A percentile compares a stretch with the other conserved stretches of the same genome.
phyloP scores from a whole-genome alignment of 345 rosid genomes.

The Hypericum androsaemum region DNA sequence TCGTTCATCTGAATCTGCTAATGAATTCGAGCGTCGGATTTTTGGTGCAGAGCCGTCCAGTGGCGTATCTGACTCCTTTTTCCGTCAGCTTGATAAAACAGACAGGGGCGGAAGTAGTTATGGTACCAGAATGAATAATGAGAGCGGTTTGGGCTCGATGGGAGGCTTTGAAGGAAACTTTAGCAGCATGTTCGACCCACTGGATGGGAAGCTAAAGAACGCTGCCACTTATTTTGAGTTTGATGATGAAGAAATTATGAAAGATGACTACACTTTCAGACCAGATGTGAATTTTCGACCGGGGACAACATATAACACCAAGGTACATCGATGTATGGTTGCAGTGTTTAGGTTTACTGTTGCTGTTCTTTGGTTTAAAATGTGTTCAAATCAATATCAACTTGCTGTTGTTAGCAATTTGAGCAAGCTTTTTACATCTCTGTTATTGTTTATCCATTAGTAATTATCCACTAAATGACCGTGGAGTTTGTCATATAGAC shows the following conservation, averaged over 20 bases:
- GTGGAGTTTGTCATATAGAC: no score
- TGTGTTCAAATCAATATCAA: background rate
- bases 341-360: background rate
- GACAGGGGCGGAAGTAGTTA: conserved; percentile 1
- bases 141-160: background rate
- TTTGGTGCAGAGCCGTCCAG: conserved; percentile 21
- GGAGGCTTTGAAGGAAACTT: conserved; percentile 7
- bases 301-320: conserved; percentile 22
- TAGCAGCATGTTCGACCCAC: conserved; percentile 28
- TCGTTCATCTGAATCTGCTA: conserved; percentile 12
- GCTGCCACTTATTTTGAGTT: conserved; percentile 29
- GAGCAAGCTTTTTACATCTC: no score
- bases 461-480: no score
- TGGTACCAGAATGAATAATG: background rate
- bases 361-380: background rate
- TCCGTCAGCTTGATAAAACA: conserved; percentile 9
- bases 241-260: conserved; percentile 21
- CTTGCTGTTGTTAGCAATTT: background rate
- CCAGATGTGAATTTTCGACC: conserved; percentile 25
- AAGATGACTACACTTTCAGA: conserved; percentile 29
- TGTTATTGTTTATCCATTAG: no score
- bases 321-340: conserved; percentile 20
- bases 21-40: conserved; percentile 28
- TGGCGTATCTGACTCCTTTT: conserved; percentile 14
- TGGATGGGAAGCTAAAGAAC: conserved; percentile 37